These are phyloP conservation scores for Spergularia marina DNA, from an alignment of 148 eudicot species.

Conservation along the genomic window DNA sequence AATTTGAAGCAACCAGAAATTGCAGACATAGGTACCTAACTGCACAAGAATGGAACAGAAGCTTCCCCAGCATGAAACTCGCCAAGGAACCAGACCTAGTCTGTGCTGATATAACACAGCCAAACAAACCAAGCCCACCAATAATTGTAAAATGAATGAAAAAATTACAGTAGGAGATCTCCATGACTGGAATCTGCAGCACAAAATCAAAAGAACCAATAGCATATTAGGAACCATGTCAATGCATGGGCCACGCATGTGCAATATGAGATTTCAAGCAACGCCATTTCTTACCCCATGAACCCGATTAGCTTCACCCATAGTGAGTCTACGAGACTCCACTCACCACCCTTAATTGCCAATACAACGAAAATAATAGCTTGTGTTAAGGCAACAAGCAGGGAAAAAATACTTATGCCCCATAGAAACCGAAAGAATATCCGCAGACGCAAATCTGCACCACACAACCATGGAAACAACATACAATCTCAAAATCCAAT, in stretches of 20 bases:
- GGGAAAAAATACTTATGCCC: conserved; percentile 62
- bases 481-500: not conserved
- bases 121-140: conserved; percentile 50
- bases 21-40: conserved; percentile 44
- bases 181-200: conserved; percentile 60
- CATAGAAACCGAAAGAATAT: conserved; percentile 49
- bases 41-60: conserved; percentile 41
- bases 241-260: not conserved
- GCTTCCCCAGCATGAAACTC: conserved; percentile 52
- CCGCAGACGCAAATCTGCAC: conserved; percentile 58
- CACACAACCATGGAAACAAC: conserved; percentile 14
- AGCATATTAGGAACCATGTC: not conserved
- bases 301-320: conserved; percentile 82
- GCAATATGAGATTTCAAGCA: conserved; percentile 3
- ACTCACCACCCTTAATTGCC: conserved; percentile 45
- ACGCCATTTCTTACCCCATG: conserved; percentile 53
- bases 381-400: conserved; percentile 57
- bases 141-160: conserved; percentile 51
- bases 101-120: conserved; percentile 47
- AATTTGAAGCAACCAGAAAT: not conserved
- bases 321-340: conserved; percentile 52
- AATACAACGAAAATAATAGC: conserved; percentile 48
- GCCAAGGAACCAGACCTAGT: conserved; percentile 39
- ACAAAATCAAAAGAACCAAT: conserved; percentile 25
- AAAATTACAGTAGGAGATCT: conserved; percentile 54